Conservation (phyloP, 106 monocot genomes). For the Apostasia shenzhenica region DNA sequence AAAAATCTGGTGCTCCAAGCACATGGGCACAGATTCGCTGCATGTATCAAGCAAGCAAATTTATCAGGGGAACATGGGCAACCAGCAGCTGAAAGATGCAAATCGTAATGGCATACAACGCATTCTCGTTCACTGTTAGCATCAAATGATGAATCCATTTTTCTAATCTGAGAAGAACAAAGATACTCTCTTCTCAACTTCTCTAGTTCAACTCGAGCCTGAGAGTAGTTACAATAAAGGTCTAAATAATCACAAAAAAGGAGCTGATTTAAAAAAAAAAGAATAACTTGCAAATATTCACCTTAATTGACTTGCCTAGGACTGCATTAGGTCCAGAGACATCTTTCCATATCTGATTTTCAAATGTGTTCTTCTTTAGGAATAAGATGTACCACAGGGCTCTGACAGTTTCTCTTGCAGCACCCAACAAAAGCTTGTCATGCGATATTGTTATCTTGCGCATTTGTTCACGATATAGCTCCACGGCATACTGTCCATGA, state of each 20-base stretch:
- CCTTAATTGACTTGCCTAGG: slow-evolving; percentile 56
- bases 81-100: slow-evolving; percentile 75
- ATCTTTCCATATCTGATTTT: slow-evolving; percentile 63
- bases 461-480: slow-evolving; percentile 67
- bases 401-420: slow-evolving; percentile 79
- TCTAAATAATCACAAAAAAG: not conserved
- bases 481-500: slow-evolving; percentile 78
- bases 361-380: slow-evolving; percentile 25
- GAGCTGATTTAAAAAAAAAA: not conserved
- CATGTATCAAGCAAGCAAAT: slow-evolving; percentile 80
- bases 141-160: slow-evolving; percentile 75
- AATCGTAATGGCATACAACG: slow-evolving; percentile 73
- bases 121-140: slow-evolving; percentile 67
- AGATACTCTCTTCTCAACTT: slow-evolving; percentile 40
- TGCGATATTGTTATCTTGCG: slow-evolving; percentile 76
- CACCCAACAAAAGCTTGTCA: slow-evolving; percentile 79
- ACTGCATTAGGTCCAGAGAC: slow-evolving; percentile 40
- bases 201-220: slow-evolving; percentile 64
- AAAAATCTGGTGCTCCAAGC: slow-evolving; percentile 42
- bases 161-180: slow-evolving; percentile 43
- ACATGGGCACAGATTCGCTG: slow-evolving; percentile 71
- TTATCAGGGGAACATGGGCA: slow-evolving; percentile 61
- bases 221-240: not conserved
- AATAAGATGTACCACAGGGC: slow-evolving; percentile 72
- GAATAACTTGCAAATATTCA: slow-evolving; percentile 1